Evolutionary conservation across 2,329 filamentous ascomycete genomes (phyloP).

Genomic region (Colletotrichum falcatum): DNA sequence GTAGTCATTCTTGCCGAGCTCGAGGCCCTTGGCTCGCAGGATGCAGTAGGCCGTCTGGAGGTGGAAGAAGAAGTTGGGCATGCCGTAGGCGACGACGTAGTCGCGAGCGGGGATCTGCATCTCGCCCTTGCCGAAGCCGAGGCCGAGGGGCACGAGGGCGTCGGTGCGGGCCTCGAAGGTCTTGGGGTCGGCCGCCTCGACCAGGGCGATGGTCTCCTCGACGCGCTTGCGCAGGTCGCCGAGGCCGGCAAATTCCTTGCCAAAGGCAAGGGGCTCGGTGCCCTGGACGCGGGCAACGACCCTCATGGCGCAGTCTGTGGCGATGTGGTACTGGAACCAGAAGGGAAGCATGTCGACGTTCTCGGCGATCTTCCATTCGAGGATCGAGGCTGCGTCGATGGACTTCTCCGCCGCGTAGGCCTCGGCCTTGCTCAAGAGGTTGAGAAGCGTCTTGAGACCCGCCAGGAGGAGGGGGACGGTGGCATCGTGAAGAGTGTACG

Average conservation of each 20-base stretch:
- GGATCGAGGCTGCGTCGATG: conserved; percentile 22
- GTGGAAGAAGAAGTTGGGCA: conserved; percentile 74
- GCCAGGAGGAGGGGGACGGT: conserved; percentile 31
- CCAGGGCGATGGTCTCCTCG: conserved; percentile 43
- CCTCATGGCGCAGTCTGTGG: conserved; percentile 48
- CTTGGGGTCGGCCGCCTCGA: conserved; percentile 48
- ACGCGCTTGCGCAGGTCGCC: conserved; percentile 53
- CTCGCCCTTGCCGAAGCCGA: conserved; percentile 44
- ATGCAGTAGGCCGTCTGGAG: conserved; percentile 67
- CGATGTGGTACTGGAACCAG: conserved; percentile 54
- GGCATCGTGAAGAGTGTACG: conserved; percentile 36
- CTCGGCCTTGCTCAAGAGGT: conserved; percentile 34
- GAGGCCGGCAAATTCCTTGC: conserved; percentile 49
- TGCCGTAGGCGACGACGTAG: conserved; percentile 58
- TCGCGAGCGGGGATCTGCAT: conserved; percentile 48
- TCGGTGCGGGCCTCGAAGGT: conserved; percentile 44
- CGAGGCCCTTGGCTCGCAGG: conserved; percentile 66
- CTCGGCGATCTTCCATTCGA: conserved; percentile 45
- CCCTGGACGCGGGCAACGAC: conserved; percentile 51
- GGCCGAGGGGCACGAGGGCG: conserved; percentile 44
- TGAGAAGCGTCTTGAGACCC: conserved; percentile 36
- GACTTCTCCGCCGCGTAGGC: conserved; percentile 31
- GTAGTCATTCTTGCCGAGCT: conserved; percentile 69
- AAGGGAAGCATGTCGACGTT: conserved; percentile 63
- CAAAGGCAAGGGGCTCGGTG: conserved; percentile 44